Conservation (phyloP, 768 basidiomycete genomes). For the Boletellus sp. region DNA sequence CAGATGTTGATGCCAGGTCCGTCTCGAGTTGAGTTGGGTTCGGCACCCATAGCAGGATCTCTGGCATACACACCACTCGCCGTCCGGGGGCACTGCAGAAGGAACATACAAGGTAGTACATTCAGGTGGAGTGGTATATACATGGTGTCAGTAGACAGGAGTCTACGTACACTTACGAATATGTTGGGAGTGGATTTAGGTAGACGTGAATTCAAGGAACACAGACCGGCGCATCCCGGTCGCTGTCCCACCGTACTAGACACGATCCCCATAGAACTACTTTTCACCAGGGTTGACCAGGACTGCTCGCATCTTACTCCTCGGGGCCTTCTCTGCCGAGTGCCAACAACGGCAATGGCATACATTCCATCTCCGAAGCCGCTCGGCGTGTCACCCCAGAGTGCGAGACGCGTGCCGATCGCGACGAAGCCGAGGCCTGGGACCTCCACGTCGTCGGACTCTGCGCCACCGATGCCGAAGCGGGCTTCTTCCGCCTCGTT, state of each 20-base stretch:
- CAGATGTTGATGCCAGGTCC: not conserved
- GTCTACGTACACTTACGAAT: too few species aligned
- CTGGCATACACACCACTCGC: not conserved
- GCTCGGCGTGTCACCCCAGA: conserved; percentile 40
- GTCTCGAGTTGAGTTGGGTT: not conserved
- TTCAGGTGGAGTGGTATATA: too few species aligned
- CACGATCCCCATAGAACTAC: too few species aligned
- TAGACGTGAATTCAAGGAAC: too few species aligned
- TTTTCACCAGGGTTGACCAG: too few species aligned
- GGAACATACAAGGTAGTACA: too few species aligned
- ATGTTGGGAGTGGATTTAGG: too few species aligned
- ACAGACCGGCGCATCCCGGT: too few species aligned
- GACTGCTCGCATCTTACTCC: conserved; percentile 12
- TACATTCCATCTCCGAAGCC: conserved; percentile 25
- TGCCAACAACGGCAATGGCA: conserved; percentile 11
- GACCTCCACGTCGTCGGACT: conserved; percentile 41
- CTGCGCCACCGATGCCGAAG: conserved; percentile 47
- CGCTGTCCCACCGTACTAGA: too few species aligned
- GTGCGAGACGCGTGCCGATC: conserved; percentile 46
- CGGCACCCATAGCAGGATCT: not conserved
- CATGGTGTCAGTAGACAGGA: not conserved
- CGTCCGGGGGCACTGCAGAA: not conserved
- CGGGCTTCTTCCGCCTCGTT: conserved; percentile 44
- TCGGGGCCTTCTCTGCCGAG: conserved; percentile 28
- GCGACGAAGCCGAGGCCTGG: conserved; percentile 55